phyloP scores from a whole-genome alignment of 2,329 filamentous ascomycete species.

The Xylaria sp. region DNA sequence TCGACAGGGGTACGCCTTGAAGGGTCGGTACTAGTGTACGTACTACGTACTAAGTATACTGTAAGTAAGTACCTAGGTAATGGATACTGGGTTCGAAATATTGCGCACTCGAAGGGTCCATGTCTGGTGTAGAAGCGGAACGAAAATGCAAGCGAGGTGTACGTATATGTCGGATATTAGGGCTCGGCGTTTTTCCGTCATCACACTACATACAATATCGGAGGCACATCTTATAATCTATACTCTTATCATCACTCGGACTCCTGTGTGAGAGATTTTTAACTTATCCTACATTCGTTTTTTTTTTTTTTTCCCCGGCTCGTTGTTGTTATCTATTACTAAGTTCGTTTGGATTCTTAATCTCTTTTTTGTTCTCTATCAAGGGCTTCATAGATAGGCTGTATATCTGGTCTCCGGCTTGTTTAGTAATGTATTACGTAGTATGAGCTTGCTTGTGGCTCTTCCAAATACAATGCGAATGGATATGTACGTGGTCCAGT shows the following conservation, averaged over 20 bases:
- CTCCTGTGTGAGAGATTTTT: neutral
- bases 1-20: slow-evolving; percentile 16
- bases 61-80: no score
- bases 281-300: neutral
- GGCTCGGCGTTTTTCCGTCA: slow-evolving; percentile 4
- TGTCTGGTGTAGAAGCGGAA: slow-evolving; percentile 10
- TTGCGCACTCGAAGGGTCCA: slow-evolving; percentile 2
- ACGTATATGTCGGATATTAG: slow-evolving; percentile 6
- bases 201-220: neutral
- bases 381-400: neutral
- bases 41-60: no score
- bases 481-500: slow-evolving; percentile 28
- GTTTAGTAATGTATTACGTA: slow-evolving; percentile 1
- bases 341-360: neutral
- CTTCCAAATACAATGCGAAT: slow-evolving; percentile 21
- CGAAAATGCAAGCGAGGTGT: slow-evolving; percentile 20
- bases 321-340: no score
- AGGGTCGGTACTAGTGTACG: neutral
- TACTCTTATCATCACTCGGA: neutral
- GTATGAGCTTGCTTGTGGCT: slow-evolving; percentile 18
- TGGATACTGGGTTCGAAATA: slow-evolving; percentile 6
- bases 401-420: neutral
- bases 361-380: neutral
- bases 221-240: neutral
- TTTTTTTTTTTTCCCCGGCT: no score